These are phyloP conservation scores for Metschnikowia noctiluminum DNA, from an alignment of 805 yeast species.

Conservation along the genomic window DNA sequence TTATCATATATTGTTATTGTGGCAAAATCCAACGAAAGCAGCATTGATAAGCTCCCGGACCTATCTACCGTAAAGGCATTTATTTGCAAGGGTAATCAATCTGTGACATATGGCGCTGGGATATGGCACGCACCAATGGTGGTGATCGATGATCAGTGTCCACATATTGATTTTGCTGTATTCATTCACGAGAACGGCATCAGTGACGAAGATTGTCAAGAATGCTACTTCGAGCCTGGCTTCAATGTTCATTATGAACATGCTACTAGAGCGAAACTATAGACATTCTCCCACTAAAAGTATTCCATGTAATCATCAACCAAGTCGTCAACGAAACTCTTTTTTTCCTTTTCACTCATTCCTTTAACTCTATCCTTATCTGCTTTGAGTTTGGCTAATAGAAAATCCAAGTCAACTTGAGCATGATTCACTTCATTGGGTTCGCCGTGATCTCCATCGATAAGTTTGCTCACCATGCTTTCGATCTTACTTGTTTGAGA, in stretches of 20 bases:
- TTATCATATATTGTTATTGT: constrained; percentile 76
- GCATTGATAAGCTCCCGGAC: constrained; percentile 52
- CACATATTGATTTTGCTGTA: constrained; percentile 75
- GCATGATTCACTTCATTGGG: constrained; percentile 3
- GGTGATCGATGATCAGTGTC: constrained; percentile 57
- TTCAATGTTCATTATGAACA: constrained; percentile 29
- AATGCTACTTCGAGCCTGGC: constrained; percentile 66
- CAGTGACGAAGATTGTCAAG: constrained; percentile 77
- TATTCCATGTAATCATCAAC: constrained; percentile 40
- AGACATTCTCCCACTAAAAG: constrained; percentile 1
- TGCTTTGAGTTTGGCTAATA: constrained; percentile 30
- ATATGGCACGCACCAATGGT: constrained; percentile 99
- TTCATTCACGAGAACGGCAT: constrained; percentile 81
- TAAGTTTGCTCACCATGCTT: constrained; percentile 27
- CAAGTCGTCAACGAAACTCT: constrained; percentile 31
- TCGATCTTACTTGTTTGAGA: constrained; percentile 21
- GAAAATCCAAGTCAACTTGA: constrained; percentile 25
- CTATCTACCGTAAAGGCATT: constrained; percentile 62
- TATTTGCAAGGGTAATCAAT: constrained; percentile 75
- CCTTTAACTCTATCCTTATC: constrained; percentile 33
- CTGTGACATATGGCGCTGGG: constrained; percentile 82
- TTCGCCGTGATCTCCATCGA: constrained; percentile 6
- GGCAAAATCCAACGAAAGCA: constrained; percentile 48
- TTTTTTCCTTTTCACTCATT: constrained; percentile 25
- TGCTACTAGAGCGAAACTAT: constrained; percentile 9